Percentiles rank a stretch among this genome's conserved stretches.
These are phyloP conservation scores for Trametes pubescens DNA, from an alignment of 1,284 basidiomycete genomes.

Conservation along the genomic window DNA sequence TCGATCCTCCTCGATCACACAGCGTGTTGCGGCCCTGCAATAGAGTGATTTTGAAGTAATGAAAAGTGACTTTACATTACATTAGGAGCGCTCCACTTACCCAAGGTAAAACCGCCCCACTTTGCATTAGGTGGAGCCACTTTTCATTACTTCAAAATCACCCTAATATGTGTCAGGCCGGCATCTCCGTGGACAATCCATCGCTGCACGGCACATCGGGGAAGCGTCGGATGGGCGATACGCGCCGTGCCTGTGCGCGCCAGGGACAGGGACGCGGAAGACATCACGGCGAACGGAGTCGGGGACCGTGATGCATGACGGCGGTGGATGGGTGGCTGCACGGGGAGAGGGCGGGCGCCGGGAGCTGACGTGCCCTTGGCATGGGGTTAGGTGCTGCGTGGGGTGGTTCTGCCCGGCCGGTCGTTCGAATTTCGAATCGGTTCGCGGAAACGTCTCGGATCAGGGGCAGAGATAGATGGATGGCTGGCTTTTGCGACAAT, in stretches of 20 bases:
- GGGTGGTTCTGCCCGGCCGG: neutral
- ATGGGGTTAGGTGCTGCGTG: conserved; percentile 8
- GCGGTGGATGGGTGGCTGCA: neutral
- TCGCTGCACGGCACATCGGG: neutral
- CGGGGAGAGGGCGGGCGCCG: neutral
- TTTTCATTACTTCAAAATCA: too few species aligned
- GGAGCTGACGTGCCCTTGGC: neutral
- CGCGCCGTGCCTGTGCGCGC: conserved; percentile 11
- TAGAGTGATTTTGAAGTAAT: too few species aligned
- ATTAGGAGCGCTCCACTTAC: too few species aligned
- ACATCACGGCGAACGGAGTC: neutral
- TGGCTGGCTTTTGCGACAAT: neutral
- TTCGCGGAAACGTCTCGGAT: neutral
- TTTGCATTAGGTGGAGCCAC: too few species aligned
- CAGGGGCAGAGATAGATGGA: neutral
- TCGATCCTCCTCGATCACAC: too few species aligned
- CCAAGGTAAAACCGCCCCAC: too few species aligned
- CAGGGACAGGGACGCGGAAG: conserved; percentile 14
- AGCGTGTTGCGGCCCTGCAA: too few species aligned
- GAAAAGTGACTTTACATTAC: too few species aligned
- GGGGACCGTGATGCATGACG: neutral
- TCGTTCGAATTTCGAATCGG: neutral
- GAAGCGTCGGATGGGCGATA: conserved; percentile 6
- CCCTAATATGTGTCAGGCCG: too few species aligned
- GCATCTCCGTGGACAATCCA: too few species aligned